phyloP scores from a whole-genome alignment of 2,329 filamentous ascomycete genomes.

The Furcasterigmium furcatum region DNA sequence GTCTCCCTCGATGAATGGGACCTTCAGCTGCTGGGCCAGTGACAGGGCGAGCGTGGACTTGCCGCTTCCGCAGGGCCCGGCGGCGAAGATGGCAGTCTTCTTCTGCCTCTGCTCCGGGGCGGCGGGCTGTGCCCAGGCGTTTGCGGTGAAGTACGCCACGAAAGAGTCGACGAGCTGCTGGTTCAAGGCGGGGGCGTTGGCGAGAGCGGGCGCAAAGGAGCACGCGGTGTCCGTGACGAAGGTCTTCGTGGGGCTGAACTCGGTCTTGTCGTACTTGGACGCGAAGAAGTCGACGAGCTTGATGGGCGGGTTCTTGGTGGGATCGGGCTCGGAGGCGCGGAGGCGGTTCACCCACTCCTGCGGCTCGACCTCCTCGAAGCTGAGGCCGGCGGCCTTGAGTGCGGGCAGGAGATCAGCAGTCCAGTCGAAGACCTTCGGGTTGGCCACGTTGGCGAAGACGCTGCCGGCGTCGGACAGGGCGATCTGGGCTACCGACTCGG shows the following conservation, averaged over 20 bases:
- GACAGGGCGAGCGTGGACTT: conserved; percentile 31
- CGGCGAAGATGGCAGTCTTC: conserved; percentile 27
- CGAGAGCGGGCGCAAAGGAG: conserved; percentile 41
- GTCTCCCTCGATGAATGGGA: conserved; percentile 37
- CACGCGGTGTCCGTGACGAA: conserved; percentile 33
- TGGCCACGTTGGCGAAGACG: conserved; percentile 45
- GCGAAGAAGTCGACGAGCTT: conserved; percentile 51
- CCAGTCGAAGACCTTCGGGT: conserved; percentile 46
- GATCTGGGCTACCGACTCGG: conserved; percentile 34
- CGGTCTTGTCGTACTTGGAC: conserved; percentile 29
- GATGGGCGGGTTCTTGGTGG: conserved; percentile 43
- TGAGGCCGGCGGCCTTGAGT: conserved; percentile 36
- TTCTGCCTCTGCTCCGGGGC: conserved; percentile 22
- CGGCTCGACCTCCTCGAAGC: conserved; percentile 39
- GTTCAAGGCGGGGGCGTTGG: conserved; percentile 26
- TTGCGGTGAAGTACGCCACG: conserved; percentile 25
- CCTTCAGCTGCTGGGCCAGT: conserved; percentile 21
- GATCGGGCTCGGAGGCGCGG: conserved; percentile 38
- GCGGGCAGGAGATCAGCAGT: conserved; percentile 45
- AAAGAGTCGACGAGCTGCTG: conserved; percentile 33
- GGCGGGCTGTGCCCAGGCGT: conserved; percentile 33
- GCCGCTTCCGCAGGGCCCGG: conserved; percentile 36
- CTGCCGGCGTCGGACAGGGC: conserved; percentile 19
- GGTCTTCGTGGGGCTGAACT: conserved; percentile 38
- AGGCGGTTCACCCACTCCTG: conserved; percentile 41